phyloP scores from a whole-genome alignment of 2,329 filamentous ascomycete genomes.

The Colletotrichum simmondsii region DNA sequence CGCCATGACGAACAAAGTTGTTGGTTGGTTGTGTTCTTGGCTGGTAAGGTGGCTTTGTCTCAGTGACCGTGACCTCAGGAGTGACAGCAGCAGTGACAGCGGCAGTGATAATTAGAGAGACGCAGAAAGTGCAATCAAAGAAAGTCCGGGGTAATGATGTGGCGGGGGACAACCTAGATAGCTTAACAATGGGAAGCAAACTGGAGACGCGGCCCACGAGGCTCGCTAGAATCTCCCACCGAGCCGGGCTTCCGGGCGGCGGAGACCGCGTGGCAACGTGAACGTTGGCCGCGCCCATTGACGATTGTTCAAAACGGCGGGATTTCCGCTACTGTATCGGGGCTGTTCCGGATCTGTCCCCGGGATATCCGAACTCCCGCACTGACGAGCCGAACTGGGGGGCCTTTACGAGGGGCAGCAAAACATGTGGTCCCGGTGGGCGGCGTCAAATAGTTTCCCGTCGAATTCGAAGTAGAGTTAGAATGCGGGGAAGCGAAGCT shows the following conservation, averaged over 20 bases:
- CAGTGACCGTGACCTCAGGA: neutral
- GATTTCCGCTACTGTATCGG: neutral
- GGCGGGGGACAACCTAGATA: slow-evolving; percentile 24
- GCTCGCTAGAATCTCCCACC: slow-evolving; percentile 8
- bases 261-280: slow-evolving; percentile 7
- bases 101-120: neutral
- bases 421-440: slow-evolving; percentile 11
- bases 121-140: neutral
- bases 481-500: slow-evolving; percentile 12
- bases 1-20: slow-evolving; percentile 29
- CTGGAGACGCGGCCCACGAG: neutral
- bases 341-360: neutral
- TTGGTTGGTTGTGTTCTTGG: neutral
- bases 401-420: neutral
- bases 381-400: neutral
- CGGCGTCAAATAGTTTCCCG: neutral
- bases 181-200: neutral
- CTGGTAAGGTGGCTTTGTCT: neutral
- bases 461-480: neutral
- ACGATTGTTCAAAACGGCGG: neutral
- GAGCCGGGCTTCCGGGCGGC: slow-evolving; percentile 13
- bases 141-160: slow-evolving; percentile 13
- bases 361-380: slow-evolving; percentile 5
- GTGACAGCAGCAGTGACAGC: neutral
- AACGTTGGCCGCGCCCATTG: neutral